phyloP scores from a whole-genome alignment of 768 basidiomycete species.

The Megacollybia marginata region DNA sequence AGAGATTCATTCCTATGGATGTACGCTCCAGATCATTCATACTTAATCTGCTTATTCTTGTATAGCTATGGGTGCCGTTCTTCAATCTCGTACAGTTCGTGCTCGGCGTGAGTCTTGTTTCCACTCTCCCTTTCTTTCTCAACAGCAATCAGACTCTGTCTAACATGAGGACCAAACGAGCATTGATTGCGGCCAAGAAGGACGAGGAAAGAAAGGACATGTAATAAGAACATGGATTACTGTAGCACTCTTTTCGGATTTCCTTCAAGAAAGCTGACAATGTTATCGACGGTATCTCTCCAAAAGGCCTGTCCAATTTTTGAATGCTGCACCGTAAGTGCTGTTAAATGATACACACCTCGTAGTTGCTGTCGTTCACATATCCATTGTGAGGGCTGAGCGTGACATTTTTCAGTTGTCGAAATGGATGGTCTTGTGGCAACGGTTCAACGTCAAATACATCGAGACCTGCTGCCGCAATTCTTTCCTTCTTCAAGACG shows the following conservation, averaged over 20 bases:
- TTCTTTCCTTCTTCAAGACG: constrained; percentile 34
- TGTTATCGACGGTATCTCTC: constrained; percentile 51
- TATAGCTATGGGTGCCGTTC: constrained; percentile 80
- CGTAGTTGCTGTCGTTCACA: constrained; percentile 42
- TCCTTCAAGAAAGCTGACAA: constrained; percentile 44
- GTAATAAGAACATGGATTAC: constrained; percentile 60
- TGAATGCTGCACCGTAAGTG: not conserved
- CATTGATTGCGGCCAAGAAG: no score
- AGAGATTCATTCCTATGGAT: constrained; percentile 72
- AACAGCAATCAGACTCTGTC: no score
- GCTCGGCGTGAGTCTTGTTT: constrained; percentile 51
- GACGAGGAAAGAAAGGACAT: constrained; percentile 44
- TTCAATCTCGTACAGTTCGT: constrained; percentile 75
- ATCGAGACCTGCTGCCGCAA: constrained; percentile 57
- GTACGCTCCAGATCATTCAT: constrained; percentile 27
- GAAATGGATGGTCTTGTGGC: constrained; percentile 46
- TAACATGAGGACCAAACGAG: no score
- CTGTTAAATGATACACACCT: constrained; percentile 22
- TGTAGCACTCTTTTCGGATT: constrained; percentile 16
- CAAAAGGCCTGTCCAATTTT: constrained; percentile 34
- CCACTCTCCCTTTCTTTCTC: no score
- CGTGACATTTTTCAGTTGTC: constrained; percentile 45
- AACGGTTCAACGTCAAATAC: constrained; percentile 65
- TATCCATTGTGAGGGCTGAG: constrained; percentile 60
- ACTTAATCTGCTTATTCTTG: not conserved